A percentile compares a stretch with the other conserved stretches of the same genome.
Conservation (phyloP, 768 basidiomycete genomes). For the Tulasnella sp. region DNA sequence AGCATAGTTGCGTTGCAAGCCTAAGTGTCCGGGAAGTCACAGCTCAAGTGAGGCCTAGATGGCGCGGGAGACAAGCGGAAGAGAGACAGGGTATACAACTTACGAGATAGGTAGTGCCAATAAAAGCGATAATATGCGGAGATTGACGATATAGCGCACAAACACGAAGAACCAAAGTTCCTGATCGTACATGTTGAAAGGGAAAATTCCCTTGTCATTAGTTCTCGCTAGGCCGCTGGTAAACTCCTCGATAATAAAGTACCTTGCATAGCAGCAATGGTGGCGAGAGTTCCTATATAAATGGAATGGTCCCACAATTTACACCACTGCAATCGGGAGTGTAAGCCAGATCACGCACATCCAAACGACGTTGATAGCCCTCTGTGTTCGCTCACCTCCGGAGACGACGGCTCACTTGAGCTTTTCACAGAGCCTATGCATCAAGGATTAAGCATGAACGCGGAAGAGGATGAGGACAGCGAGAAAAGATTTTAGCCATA, state of each 20-base stretch:
- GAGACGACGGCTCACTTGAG: neutral
- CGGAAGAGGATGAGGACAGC: neutral
- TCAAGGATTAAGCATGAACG: neutral
- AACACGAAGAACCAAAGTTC: neutral
- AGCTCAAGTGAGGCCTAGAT: too few species aligned
- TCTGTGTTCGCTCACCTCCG: neutral
- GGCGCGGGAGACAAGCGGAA: neutral
- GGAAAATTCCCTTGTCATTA: neutral
- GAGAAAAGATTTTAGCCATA: neutral
- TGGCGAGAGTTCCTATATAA: neutral
- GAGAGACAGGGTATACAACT: neutral
- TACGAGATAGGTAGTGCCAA: neutral
- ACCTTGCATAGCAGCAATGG: neutral
- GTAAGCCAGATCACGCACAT: neutral
- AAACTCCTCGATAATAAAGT: too few species aligned
- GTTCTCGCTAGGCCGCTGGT: neutral
- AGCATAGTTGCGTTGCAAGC: neutral
- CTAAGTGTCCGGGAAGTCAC: neutral
- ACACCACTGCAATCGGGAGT: neutral
- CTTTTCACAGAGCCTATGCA: neutral
- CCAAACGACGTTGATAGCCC: neutral
- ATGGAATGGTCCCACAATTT: neutral
- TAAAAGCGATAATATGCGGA: neutral
- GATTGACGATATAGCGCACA: neutral
- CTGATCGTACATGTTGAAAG: neutral